phyloP scores from a whole-genome alignment of 768 basidiomycete genomes.

The Symmetrospora coprosmae region DNA sequence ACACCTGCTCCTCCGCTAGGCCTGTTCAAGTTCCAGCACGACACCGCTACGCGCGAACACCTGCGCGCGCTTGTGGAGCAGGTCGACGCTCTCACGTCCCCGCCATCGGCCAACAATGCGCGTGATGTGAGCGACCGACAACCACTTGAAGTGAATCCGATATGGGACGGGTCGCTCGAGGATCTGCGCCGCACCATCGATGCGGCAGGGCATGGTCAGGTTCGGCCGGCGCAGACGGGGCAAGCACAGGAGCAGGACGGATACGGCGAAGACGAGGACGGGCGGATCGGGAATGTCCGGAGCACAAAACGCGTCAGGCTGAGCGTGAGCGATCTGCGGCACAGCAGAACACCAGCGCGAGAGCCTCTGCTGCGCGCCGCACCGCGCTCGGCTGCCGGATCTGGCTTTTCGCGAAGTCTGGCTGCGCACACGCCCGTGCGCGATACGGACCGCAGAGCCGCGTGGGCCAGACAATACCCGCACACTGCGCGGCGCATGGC shows the following conservation, averaged over 20 bases:
- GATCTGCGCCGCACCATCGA: no score
- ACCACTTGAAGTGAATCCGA: no score
- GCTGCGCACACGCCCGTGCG: no score
- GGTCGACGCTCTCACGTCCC: constrained; percentile 46
- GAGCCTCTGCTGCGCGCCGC: no score
- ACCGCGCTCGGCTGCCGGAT: no score
- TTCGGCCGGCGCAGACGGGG: no score
- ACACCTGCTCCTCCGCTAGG: not conserved
- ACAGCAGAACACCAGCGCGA: no score
- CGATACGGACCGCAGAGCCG: no score
- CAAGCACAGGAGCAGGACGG: not conserved
- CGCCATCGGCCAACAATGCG: not conserved
- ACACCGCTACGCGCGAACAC: constrained; percentile 88
- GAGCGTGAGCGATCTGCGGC: constrained; percentile 21
- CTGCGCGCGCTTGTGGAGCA: constrained; percentile 87
- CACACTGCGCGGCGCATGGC: no score
- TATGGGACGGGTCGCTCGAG: not conserved
- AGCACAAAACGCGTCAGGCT: constrained; percentile 1
- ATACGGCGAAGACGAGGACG: not conserved
- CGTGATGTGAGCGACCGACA: constrained; percentile 9
- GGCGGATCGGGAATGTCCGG: not conserved
- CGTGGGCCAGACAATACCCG: no score
- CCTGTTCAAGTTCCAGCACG: constrained; percentile 63
- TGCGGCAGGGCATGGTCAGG: no score
- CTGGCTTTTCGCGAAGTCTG: no score